Base-by-base conservation (phyloP, 371 early-diverging fungal species). In the Thermomucor indicae-seudaticae region DNA sequence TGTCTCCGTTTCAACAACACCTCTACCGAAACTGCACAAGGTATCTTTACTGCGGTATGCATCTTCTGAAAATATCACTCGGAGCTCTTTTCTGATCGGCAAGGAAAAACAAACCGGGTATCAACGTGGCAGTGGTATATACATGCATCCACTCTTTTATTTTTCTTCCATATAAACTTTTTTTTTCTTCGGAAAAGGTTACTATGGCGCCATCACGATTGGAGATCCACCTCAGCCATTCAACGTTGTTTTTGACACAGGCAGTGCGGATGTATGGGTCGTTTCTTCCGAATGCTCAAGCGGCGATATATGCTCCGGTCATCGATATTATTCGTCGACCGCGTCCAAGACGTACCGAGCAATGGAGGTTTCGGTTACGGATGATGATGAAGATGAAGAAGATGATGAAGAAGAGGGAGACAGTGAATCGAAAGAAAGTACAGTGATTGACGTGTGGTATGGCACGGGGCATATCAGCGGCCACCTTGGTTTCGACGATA, bases 211-310 rank as follows among this genome's bases (percentile, higher is more conserved):
- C 29, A 70, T 86, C 10, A 48, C 61, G 14, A 49, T 90, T 1
- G 91, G 91, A 4, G 75, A 80, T 5, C 90, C 90, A 6, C 76
- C 84, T 1, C 87, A 89, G 51, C 51, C 23, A 22, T 83, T 89
- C 52, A 65, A 74, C 19, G 78, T 89, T 4, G 71, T 86, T 5
- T 86, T 90, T 56, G 91, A 90, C 51, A 90, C 90, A 0, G 91
- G 89, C 0, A 86, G 87, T 22, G 70, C 84, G 22, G 83, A 89
- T 48, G 50, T 87, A 32, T 89, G 91, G 91, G 94, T 98, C n/a
- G 95, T 97, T 0, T 93, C 93, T 14, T 84, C 88, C 2, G 75
- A 85, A 49, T 97, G 97, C 77, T 58, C 66, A 24, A 88, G 88
- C 1, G 86, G 88, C 40, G 87, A 91, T 1, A 44, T 66, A 1